These are phyloP conservation scores for Discostella stelligeroides DNA, from an alignment of 108 stramenopile species.

Conservation along the genomic window DNA sequence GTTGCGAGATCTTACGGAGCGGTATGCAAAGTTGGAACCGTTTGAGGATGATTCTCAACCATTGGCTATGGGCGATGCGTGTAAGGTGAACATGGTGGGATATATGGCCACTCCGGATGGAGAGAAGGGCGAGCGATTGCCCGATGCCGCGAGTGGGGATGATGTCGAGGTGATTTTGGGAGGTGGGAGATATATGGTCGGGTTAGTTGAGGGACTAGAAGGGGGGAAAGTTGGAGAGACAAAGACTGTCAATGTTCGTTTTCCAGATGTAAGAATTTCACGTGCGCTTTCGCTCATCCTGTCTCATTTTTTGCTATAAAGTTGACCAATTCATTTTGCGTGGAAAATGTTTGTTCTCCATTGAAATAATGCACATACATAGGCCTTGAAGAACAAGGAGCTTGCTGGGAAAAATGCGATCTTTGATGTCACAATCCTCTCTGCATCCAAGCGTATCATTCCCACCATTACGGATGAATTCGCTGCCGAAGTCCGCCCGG, in stretches of 20 bases:
- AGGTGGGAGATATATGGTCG: constrained; percentile 86
- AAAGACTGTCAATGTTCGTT: constrained; percentile 64
- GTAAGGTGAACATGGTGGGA: constrained; percentile 86
- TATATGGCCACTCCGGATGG: constrained; percentile 73
- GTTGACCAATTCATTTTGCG: neutral
- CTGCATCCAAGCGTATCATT: constrained; percentile 70
- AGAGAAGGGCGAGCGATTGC: constrained; percentile 79
- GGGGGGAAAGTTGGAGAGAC: constrained; percentile 84
- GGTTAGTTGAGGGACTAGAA: constrained; percentile 83
- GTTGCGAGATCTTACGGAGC: constrained; percentile 76
- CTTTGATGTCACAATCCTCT: constrained; percentile 86
- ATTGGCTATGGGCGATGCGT: constrained; percentile 81
- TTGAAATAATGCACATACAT: neutral
- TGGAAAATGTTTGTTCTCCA: too few species aligned
- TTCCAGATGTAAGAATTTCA: constrained; percentile 73
- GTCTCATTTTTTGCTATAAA: neutral
- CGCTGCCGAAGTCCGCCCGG: constrained; percentile 80
- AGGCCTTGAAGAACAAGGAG: constrained; percentile 82
- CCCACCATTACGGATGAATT: constrained; percentile 93
- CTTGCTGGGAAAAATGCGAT: constrained; percentile 89
- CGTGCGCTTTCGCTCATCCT: neutral
- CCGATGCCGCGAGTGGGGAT: constrained; percentile 86
- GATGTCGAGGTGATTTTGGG: constrained; percentile 84
- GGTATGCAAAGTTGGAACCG: constrained; percentile 73
- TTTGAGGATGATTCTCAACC: constrained; percentile 51